phyloP scores from a whole-genome alignment of 169 alveolate genomes.

The Miamiensis avidus region DNA sequence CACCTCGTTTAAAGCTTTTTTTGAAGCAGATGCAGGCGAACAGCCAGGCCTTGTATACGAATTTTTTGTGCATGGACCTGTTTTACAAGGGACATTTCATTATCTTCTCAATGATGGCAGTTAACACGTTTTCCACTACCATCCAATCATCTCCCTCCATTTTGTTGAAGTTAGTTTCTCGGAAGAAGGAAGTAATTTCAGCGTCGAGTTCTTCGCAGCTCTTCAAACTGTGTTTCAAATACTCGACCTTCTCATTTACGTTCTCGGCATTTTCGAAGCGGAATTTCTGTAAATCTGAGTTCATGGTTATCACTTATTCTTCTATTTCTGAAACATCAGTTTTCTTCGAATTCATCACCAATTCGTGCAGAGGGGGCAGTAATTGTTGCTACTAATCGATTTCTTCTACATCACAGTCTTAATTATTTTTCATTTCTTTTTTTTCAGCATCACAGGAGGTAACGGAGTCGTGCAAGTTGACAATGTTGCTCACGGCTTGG shows the following conservation, averaged over 20 bases:
- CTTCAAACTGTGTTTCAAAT: neutral
- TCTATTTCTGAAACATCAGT: neutral
- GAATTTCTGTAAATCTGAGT: neutral
- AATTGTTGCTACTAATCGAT: no score
- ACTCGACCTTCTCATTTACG: neutral
- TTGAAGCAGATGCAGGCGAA: neutral
- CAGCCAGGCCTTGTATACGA: neutral
- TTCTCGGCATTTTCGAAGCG: neutral
- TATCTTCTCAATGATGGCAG: neutral
- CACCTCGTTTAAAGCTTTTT: neutral
- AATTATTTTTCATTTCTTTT: no score
- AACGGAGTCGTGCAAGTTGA: no score
- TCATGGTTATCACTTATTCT: neutral
- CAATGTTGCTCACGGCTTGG: no score
- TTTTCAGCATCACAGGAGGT: no score
- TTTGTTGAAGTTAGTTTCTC: neutral
- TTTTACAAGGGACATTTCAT: neutral
- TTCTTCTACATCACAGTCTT: no score
- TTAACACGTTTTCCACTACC: neutral
- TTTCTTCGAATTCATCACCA: no score
- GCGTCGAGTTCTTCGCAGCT: neutral
- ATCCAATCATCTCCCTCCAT: neutral
- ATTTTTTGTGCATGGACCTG: no score
- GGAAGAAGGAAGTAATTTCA: neutral
- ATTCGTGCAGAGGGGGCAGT: no score